Evolutionary conservation across 352 stramenopile genomes (phyloP).

Genomic region (Pythium rhizo-oryzae): DNA sequence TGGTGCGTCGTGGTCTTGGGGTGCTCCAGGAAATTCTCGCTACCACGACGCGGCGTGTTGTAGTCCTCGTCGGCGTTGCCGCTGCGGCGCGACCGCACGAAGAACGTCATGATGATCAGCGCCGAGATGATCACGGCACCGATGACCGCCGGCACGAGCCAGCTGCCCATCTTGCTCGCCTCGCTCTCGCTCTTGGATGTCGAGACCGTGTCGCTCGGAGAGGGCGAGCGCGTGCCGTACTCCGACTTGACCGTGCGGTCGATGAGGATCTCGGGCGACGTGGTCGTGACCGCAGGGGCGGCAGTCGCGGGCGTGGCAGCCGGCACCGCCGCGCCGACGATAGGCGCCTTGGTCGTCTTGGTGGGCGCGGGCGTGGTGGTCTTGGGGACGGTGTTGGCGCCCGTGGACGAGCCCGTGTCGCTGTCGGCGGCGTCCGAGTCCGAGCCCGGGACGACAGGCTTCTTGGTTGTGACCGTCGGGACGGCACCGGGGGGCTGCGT

Average conservation of each 20-base stretch:
- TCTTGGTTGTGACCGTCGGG: conserved; percentile 9
- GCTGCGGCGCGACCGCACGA: conserved; percentile 45
- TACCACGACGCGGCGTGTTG: conserved; percentile 43
- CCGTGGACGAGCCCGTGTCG: background rate
- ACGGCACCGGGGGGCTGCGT: background rate
- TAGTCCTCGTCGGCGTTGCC: conserved; percentile 50
- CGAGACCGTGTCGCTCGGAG: conserved; percentile 33
- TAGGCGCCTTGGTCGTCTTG: conserved; percentile 23
- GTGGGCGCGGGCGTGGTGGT: conserved; percentile 18
- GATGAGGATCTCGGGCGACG: conserved; percentile 37
- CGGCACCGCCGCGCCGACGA: conserved; percentile 14
- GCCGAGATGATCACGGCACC: conserved; percentile 55
- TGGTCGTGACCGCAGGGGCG: conserved; percentile 29
- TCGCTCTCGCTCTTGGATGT: conserved; percentile 19
- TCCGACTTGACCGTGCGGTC: conserved; percentile 42
- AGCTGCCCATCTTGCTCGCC: conserved; percentile 36
- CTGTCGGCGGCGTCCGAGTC: background rate
- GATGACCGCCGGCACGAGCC: conserved; percentile 64
- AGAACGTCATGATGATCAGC: conserved; percentile 65
- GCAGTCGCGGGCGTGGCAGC: conserved; percentile 26
- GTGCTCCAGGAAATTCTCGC: conserved; percentile 63
- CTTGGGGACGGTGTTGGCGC: background rate
- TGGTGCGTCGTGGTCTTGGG: conserved; percentile 64
- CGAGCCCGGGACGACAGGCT: background rate
- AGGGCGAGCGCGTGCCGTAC: conserved; percentile 51